These are phyloP conservation scores for Esteya vermicola DNA, from an alignment of 2,329 filamentous ascomycete genomes.

Conservation along the genomic window DNA sequence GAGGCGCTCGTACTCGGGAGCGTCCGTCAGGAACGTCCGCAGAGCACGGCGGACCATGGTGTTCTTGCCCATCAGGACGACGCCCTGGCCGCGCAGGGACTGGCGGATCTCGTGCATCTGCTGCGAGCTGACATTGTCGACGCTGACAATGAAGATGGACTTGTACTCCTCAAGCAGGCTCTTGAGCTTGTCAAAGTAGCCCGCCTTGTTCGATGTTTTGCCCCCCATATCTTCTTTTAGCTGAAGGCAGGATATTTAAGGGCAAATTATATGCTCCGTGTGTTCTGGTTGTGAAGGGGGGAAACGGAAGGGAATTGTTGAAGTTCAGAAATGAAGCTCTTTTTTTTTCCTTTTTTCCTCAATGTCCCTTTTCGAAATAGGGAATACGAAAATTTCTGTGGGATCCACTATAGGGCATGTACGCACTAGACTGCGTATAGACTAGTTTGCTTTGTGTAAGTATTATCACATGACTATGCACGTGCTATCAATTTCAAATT, in stretches of 20 bases:
- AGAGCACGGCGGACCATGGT: conserved; percentile 99
- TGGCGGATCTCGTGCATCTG: conserved; percentile 99
- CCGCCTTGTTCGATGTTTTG: conserved; percentile 82
- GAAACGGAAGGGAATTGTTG: conserved; percentile 4
- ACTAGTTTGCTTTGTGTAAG: neutral
- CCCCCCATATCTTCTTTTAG: conserved; percentile 96
- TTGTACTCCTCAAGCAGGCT: conserved; percentile 88
- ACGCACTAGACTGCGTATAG: neutral
- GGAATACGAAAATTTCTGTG: neutral
- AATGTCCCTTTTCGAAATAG: neutral
- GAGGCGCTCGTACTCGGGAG: conserved; percentile 95
- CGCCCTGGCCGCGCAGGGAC: conserved; percentile 76
- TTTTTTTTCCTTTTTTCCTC: conserved; percentile 1
- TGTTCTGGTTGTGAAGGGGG: conserved; percentile 3
- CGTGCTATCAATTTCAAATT: too few species aligned
- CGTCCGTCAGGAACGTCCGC: conserved; percentile 81
- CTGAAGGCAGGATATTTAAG: conserved; percentile 99
- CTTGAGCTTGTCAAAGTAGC: conserved; percentile 99
- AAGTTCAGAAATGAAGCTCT: conserved; percentile 1
- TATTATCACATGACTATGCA: neutral
- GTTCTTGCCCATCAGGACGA: conserved; percentile 99
- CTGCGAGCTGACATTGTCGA: conserved; percentile 99
- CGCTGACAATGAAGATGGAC: conserved; percentile 92
- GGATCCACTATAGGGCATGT: neutral
- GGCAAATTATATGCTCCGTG: conserved; percentile 36